These are phyloP conservation scores for Penicillium lagena DNA, from an alignment of 495 filamentous ascomycete species.

Conservation along the genomic window DNA sequence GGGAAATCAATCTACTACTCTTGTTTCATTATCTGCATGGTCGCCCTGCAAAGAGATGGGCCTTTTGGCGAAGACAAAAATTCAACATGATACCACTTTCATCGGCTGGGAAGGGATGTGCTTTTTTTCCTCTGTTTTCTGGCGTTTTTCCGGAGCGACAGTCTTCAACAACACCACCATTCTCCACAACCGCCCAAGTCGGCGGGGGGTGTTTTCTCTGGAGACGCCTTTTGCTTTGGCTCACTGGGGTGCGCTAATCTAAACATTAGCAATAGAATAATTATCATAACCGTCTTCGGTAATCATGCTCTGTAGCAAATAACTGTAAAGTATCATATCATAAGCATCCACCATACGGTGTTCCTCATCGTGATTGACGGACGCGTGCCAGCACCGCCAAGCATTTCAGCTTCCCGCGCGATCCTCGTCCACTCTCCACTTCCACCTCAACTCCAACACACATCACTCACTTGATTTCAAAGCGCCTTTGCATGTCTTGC, in stretches of 20 bases:
- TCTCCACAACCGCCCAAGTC: conserved; percentile 6
- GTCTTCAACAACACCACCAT: conserved; percentile 35
- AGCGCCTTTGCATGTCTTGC: background rate
- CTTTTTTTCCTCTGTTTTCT: conserved; percentile 7
- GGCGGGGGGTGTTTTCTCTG: background rate
- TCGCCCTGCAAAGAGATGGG: conserved; percentile 29
- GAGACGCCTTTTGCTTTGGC: conserved; percentile 2
- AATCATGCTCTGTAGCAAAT: background rate
- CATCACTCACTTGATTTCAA: background rate
- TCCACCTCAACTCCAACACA: too few relatives aligned
- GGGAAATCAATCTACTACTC: conserved; percentile 6
- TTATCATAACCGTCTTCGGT: conserved; percentile 13
- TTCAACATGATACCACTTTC: conserved; percentile 53
- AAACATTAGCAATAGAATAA: conserved; percentile 43
- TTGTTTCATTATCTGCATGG: conserved; percentile 42
- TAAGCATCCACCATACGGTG: too few relatives aligned
- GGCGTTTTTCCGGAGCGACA: conserved; percentile 42
- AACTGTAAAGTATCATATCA: background rate
- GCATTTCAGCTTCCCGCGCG: too few relatives aligned
- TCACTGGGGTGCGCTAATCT: conserved; percentile 30
- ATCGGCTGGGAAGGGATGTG: conserved; percentile 40
- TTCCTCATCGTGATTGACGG: too few relatives aligned
- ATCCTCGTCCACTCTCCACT: too few relatives aligned
- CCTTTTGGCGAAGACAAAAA: conserved; percentile 41
- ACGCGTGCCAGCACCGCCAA: too few relatives aligned